Base-by-base conservation (phyloP, 805 yeast genomes). In the Metschnikowia arizonensis region DNA sequence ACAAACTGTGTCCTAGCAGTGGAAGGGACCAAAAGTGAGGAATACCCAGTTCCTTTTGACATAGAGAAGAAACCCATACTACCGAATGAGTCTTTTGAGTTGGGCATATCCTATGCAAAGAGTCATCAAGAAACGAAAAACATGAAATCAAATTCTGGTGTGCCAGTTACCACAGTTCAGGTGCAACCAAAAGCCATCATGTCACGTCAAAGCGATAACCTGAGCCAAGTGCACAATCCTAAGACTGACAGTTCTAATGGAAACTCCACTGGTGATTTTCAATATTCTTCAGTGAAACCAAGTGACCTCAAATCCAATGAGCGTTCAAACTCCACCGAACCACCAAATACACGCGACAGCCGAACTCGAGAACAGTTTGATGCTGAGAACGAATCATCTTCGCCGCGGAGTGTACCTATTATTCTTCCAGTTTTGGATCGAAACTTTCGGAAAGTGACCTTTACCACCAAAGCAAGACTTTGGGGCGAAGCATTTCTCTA, bases 41-140 rank as follows among this genome's bases (percentile, higher is more conserved):
- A 34, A 1, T 57, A 50, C 24, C 76, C 76, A 3, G 72, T 69
- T 1, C 54, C 50, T 37, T 66, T 63, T 48, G 58, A 57, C 32
- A 52, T 58, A 31, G 59, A 56, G 30, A 65, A 60, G 37, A 56
- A 61, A 17, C 74, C 74, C 0, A 37, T 68, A 2, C 54, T 61
- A 6, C 68, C 70, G 4, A 62, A 59, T 36, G 74, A 71, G 54
- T 49, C 58, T 12, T 66, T 64, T 38, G 75, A 69, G 42, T n/a
- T 19, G 24, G 33, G 33, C 25, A 18, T 37, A 3, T n/a, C 32
- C 4, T 19, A 37, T 14, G 21, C 40, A 8, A 37, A 37, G 17
- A 14, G 17, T n/a, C 25, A 28, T 7, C 40, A 37, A 14, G 40
- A 37, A 4, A n/a, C n/a, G 9, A 37, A 37, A 37, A 7, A 7